Base-by-base conservation (phyloP, 2,329 filamentous ascomycete genomes). In the Trichophyton schoenleinii region DNA sequence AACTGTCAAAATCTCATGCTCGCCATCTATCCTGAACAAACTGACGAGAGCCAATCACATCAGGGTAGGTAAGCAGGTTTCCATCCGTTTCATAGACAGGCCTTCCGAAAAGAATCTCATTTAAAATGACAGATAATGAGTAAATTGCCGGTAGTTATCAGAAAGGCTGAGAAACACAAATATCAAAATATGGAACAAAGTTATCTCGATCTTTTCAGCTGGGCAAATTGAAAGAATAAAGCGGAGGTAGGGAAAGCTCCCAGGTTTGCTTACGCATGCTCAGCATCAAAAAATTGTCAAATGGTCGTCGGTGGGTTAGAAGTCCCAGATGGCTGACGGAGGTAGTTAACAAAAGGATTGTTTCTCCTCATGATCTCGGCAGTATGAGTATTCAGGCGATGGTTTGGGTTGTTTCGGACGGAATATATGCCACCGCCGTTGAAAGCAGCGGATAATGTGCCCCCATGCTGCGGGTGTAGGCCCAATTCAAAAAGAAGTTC, bases 231-330 rank as follows among this genome's bases (percentile, higher is more conserved):
- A 8, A 22, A 11, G 3, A 8, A 13, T 11, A 11, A 11, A 36
- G 34, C 11, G 13, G 25, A 31, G 25, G 11, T 49, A 22, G 25
- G 22, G 9, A 48, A 48, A 9, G 11, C 0, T 2, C 44, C 44
- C 25, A 28, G 6, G 9, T 15, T 13, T 20, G 20, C 8, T 9
- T 49, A 49, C 28, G 9, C 46, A 49, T 13, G 9, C 6, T 61
- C 57, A 8, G 60, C 61, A n/a, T 46, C 18, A n/a, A 64, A n/a
- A 63, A 64, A 4, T 60, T 15, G 6, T 66, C 64, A 59, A 66
- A 63, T 9, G 64, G 64, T 20, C 62, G 42, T 57, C 55, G 57
- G 22, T 9, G 4, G 49, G 18, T 20, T 22, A 44, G n/a, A n/a
- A 44, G 5, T n/a, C 2, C 6, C 28, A n/a, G 18, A 11, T 3